These are phyloP conservation scores for Camellia lanceoleosa DNA, from an alignment of 148 eudicot genomes.

Conservation along the genomic window DNA sequence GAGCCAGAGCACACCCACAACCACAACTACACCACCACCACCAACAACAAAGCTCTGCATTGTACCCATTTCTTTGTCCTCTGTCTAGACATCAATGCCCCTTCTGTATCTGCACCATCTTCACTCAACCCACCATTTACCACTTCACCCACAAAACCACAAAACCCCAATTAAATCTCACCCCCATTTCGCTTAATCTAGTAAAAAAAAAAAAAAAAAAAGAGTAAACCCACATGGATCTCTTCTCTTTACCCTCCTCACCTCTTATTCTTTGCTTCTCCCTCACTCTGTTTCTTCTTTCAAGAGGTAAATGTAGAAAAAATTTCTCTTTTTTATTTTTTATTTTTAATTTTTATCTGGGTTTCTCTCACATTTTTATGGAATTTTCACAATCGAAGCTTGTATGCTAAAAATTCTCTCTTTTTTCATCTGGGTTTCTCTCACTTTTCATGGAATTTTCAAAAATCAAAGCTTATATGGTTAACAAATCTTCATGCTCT, in stretches of 20 bases:
- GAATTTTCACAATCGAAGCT: too few species aligned
- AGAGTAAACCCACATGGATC: slow-evolving; percentile 20
- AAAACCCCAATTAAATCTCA: slow-evolving; percentile 8
- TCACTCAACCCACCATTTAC: neutral
- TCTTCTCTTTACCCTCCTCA: neutral
- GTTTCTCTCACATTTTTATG: too few species aligned
- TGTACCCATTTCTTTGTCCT: neutral
- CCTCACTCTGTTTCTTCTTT: slow-evolving; percentile 21
- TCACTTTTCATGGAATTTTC: neutral
- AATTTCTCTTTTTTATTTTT: neutral
- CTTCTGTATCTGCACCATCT: neutral
- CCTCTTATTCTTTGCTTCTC: slow-evolving; percentile 16
- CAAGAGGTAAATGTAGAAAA: slow-evolving; percentile 9
- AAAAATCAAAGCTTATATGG: neutral
- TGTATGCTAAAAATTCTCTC: neutral
- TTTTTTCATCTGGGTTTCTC: slow-evolving; percentile 1
- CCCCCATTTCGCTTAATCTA: slow-evolving; percentile 1
- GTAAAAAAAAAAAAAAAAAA: neutral
- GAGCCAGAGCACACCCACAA: too few species aligned
- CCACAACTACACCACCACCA: too few species aligned
- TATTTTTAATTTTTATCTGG: neutral
- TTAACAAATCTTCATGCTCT: neutral
- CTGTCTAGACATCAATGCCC: neutral
- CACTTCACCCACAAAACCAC: neutral
- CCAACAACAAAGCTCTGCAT: neutral